These are phyloP conservation scores for Zychaea mexicana DNA, from an alignment of 371 early-diverging fungal species.

Conservation along the genomic window DNA sequence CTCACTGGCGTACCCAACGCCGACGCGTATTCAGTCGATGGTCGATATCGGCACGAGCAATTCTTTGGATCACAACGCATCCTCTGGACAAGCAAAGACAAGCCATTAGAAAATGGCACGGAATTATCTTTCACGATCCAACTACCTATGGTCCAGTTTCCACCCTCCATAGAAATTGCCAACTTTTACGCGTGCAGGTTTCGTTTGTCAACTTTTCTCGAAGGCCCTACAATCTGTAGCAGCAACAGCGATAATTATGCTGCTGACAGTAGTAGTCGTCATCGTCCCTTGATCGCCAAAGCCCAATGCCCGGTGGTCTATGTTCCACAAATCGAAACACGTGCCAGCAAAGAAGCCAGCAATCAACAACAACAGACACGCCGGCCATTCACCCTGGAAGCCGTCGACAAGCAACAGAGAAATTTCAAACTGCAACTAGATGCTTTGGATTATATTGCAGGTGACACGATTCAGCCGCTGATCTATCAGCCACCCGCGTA, in stretches of 20 bases:
- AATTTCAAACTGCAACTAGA: slow-evolving; percentile 11
- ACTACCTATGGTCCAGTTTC: slow-evolving; percentile 43
- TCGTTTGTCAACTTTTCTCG: slow-evolving; percentile 27
- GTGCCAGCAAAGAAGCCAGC: slow-evolving; percentile 15
- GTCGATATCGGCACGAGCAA: slow-evolving; percentile 1
- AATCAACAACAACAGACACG: neutral
- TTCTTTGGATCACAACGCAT: slow-evolving; percentile 37
- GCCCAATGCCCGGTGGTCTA: slow-evolving; percentile 12
- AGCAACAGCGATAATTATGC: neutral
- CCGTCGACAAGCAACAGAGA: neutral
- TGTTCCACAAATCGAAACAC: slow-evolving; percentile 37
- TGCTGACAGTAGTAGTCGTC: neutral
- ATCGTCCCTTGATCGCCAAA: neutral
- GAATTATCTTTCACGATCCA: slow-evolving; percentile 38
- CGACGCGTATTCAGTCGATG: neutral
- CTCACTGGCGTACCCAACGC: neutral
- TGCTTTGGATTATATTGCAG: slow-evolving; percentile 30
- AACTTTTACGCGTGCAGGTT: slow-evolving; percentile 32
- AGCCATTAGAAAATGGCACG: slow-evolving; percentile 11
- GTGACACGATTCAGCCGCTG: slow-evolving; percentile 20
- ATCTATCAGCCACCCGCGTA: neutral
- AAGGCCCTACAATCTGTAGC: slow-evolving; percentile 3
- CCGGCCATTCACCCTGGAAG: neutral
- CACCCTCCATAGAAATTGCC: slow-evolving; percentile 27
- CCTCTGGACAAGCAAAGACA: slow-evolving; percentile 28